A percentile compares a stretch with the other conserved stretches of the same genome.
phyloP scores from a whole-genome alignment of 768 basidiomycete species.

The Cubamyces sp. region DNA sequence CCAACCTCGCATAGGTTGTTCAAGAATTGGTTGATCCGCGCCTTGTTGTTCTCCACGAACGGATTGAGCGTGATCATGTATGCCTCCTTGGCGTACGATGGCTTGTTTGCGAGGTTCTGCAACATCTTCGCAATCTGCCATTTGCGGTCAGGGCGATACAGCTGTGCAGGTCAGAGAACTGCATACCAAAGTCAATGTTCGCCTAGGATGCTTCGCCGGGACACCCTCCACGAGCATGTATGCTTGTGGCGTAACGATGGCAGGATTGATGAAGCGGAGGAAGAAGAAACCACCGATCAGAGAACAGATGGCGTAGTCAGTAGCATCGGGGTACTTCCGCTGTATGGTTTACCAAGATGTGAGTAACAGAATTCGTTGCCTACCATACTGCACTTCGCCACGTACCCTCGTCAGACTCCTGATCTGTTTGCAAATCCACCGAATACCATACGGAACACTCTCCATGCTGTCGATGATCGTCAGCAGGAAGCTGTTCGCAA shows the following conservation, averaged over 20 bases:
- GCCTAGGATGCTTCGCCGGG: constrained; percentile 95
- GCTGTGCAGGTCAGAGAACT: background rate
- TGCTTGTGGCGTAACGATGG: constrained; percentile 98
- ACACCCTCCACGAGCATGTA: constrained; percentile 99
- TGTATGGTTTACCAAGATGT: constrained; percentile 37
- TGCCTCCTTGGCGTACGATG: constrained; percentile 94
- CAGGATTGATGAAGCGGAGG: constrained; percentile 99
- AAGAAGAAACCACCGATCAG: constrained; percentile 99
- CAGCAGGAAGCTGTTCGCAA: constrained; percentile 94
- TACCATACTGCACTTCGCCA: constrained; percentile 6
- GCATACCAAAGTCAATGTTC: constrained; percentile 86
- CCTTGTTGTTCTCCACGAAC: constrained; percentile 98
- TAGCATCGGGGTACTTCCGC: constrained; percentile 99
- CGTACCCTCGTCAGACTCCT: constrained; percentile 90
- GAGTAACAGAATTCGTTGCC: constrained; percentile 11
- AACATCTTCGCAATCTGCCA: constrained; percentile 97
- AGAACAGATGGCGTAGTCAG: constrained; percentile 97
- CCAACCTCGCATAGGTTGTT: constrained; percentile 98
- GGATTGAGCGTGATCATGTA: constrained; percentile 99
- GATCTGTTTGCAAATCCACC: constrained; percentile 99
- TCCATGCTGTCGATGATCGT: constrained; percentile 99
- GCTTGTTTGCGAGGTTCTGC: constrained; percentile 98
- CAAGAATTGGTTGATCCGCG: constrained; percentile 95
- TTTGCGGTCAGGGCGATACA: background rate
- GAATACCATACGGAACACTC: constrained; percentile 97